These are phyloP conservation scores for Closterium sp. DNA, from an alignment of 139 green algal species.

Conservation along the genomic window DNA sequence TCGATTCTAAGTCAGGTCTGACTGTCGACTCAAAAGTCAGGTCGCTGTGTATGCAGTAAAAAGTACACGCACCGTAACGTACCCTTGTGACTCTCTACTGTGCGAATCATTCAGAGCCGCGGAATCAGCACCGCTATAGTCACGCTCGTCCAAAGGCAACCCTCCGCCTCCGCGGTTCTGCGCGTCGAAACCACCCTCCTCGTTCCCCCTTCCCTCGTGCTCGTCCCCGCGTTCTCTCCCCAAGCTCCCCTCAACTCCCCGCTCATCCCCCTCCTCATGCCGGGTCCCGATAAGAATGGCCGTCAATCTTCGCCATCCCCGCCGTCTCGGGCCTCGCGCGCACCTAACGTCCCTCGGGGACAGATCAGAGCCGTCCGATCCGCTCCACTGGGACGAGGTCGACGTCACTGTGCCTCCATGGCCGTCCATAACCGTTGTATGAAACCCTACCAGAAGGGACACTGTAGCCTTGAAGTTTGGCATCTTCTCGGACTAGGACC, in stretches of 20 bases:
- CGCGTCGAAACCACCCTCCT: background rate
- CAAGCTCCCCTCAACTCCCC: background rate
- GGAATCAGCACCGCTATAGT: background rate
- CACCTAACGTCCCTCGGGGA: background rate
- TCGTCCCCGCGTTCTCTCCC: background rate
- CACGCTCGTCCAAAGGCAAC: background rate
- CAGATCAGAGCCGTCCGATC: background rate
- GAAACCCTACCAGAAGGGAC: background rate
- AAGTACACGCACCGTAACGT: background rate
- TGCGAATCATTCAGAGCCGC: background rate
- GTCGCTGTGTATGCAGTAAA: too few species aligned
- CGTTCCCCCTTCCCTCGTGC: background rate
- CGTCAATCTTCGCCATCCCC: background rate
- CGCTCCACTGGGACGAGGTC: background rate
- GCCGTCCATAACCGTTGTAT: background rate
- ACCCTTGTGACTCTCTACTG: background rate
- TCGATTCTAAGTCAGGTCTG: too few species aligned
- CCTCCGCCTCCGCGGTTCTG: background rate
- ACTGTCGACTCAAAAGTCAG: too few species aligned
- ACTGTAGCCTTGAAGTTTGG: background rate
- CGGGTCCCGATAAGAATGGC: background rate
- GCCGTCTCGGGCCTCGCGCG: background rate
- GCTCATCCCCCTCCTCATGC: background rate
- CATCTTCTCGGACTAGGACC: background rate
- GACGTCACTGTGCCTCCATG: background rate